Evolutionary conservation across 495 filamentous ascomycete genomes (phyloP), one percentile per base, ranked within the genome.

Genomic region (Tetracladium marchalianum): DNA sequence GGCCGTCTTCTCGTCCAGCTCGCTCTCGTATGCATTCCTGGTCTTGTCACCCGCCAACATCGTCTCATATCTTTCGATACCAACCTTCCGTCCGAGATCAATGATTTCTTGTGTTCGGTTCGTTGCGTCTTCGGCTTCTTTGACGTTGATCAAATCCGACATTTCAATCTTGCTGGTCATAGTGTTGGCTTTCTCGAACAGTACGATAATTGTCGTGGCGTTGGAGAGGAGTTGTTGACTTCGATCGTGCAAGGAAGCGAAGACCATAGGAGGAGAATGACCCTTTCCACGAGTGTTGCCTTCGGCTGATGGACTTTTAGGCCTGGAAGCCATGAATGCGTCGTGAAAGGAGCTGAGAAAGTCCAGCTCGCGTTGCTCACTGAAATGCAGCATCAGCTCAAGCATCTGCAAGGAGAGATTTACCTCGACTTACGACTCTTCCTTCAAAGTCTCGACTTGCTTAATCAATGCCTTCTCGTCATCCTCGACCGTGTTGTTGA

Each of bases 61-160:
- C 24, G 16, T 35, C n/a, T 53, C 24, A 6, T 47, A 45, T 12
- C 45, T 52, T 17, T 52, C 31, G 13, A 50, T 24, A 2, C 47
- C 51, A 15, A 47, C 39, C 50, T 53, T 53, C 17, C 47, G 55
- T 17, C 57, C 62, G 41, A 54, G 54, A 11, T 60, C 55, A 52
- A 72, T 68, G 22, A 71, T 17, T 0, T 57, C 51, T 17, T 48
- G 46, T 4, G 58, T 55, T 27, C 22, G 22, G 33, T 62, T 35
- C 1, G 47, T 52, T 19, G 62, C 61, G 8, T 58, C 56, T 19
- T 66, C 62, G 1, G n/a, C 43, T 53, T 49, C 46, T 17, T 49
- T 44, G 37, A 48, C 46, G 19, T 31, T 43, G n/a, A 61, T 51
- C 18, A 53, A 43, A 17, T 39, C 42, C 0, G 38, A 36, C 12